Evolutionary conservation across 2,329 filamentous ascomycete genomes (phyloP).

Genomic region (Rhynchosporium secalis): DNA sequence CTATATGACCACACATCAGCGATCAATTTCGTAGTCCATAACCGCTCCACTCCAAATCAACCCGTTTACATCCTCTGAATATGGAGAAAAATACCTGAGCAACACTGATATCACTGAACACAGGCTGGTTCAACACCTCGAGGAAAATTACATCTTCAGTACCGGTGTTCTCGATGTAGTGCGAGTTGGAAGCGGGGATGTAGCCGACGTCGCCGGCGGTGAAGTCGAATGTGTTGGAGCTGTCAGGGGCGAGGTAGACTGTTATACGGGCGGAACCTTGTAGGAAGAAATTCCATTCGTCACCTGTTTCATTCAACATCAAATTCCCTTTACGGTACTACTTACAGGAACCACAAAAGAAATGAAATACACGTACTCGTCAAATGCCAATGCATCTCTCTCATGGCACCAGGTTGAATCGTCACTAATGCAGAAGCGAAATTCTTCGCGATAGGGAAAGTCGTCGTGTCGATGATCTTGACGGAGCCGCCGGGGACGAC

Average conservation of each 20-base stretch:
- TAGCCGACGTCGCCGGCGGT: constrained; percentile 57
- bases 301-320: constrained; percentile 39
- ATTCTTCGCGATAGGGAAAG: constrained; percentile 68
- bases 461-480: constrained; percentile 58
- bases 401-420: constrained; percentile 56
- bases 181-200: constrained; percentile 53
- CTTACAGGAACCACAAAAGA: not conserved
- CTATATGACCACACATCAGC: constrained; percentile 34
- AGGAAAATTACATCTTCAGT: constrained; percentile 57
- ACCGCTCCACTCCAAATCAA: too few species aligned
- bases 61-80: not conserved
- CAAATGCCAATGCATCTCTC: constrained; percentile 48
- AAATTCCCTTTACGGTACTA: too few species aligned
- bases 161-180: constrained; percentile 63
- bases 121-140: constrained; percentile 55
- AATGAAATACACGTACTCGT: not conserved
- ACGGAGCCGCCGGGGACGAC: constrained; percentile 56
- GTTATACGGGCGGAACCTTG: constrained; percentile 56
- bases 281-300: constrained; percentile 64
- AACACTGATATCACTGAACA: constrained; percentile 50
- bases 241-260: constrained; percentile 52
- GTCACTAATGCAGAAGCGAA: constrained; percentile 71
- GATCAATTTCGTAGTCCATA: too few species aligned
- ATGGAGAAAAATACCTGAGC: constrained; percentile 40
- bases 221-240: constrained; percentile 41